Evolutionary conservation across 108 stramenopile genomes (phyloP), one percentile per base, ranked within the genome.

Genomic region (Pinguiococcus pyrenoidosus): DNA sequence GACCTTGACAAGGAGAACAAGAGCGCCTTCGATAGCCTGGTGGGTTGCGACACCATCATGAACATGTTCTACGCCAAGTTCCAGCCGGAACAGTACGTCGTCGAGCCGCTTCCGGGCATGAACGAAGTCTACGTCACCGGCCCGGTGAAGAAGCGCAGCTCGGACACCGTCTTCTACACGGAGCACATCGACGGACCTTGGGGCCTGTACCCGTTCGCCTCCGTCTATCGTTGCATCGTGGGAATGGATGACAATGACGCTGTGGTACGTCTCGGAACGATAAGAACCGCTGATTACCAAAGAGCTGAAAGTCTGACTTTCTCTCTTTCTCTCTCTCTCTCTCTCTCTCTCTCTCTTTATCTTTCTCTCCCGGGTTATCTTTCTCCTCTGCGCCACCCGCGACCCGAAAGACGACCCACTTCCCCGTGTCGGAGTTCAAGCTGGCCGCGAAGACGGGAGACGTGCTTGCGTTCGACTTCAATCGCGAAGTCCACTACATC

Each of bases 161-260:
- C 51, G 6, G 65, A 66, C 65, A 29, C 51, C 37, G 59, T 66
- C 16, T 66, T 66, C 58, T 53, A 27, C 48, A 51, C 49, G 29
- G 23, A 49, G 28, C 65, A 66, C 51, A 42, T 54, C 41, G 65
- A 66, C 59, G 65, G 65, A 16, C 65, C 65, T 14, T 66, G 37
- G 36, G 39, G 39, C 30, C 29, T 46, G 0, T 13, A 54, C 14
- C 65, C 65, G 13, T 59, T 53, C 38, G 57, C 49, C 12, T 52
- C 49, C 33, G 32, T 59, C 14, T 66, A 46, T 44, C 58, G 65
- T 8, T 59, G 57, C 58, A 66, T 66, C 33, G 48, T 66, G 18
- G 57, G 50, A 5, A 7, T 66, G 23, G 58, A 66, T 45, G 25
- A 32, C 17, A 66, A 59, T 39, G 38, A 7, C 2, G 29, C n/a